phyloP scores from a whole-genome alignment of 2,329 filamentous ascomycete species.

The Stachybotrys chlorohalonatus region DNA sequence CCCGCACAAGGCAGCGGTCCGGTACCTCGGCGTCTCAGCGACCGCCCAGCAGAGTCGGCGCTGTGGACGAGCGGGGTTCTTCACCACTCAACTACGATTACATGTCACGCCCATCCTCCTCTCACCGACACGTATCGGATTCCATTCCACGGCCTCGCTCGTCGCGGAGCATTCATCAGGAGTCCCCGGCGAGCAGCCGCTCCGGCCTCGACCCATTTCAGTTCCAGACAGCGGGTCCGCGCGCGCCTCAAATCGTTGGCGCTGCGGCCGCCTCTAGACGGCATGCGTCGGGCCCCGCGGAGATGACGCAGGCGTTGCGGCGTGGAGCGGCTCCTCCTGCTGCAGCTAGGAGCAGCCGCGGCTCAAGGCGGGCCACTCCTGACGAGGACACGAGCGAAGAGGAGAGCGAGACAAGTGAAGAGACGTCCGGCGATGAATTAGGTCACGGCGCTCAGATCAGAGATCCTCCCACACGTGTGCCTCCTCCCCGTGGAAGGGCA shows the following conservation, averaged over 20 bases:
- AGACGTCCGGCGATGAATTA: slow-evolving; percentile 27
- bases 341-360: slow-evolving; percentile 21
- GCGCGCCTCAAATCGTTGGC: slow-evolving; percentile 22
- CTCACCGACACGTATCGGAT: slow-evolving; percentile 36
- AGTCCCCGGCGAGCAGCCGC: slow-evolving; percentile 18
- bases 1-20: slow-evolving; percentile 31
- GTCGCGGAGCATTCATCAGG: slow-evolving; percentile 20
- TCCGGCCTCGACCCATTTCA: slow-evolving; percentile 37
- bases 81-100: slow-evolving; percentile 39
- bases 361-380: slow-evolving; percentile 17
- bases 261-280: slow-evolving; percentile 25
- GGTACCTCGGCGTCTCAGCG: slow-evolving; percentile 31
- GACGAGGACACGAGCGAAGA: slow-evolving; percentile 25
- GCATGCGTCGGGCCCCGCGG: slow-evolving; percentile 24
- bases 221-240: slow-evolving; percentile 39
- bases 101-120: slow-evolving; percentile 20
- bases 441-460: slow-evolving; percentile 24
- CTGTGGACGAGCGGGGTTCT: slow-evolving; percentile 23
- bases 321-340: slow-evolving; percentile 15
- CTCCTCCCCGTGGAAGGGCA: slow-evolving; percentile 13
- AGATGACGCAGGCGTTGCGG: slow-evolving; percentile 15
- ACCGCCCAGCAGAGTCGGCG: slow-evolving; percentile 18
- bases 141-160: slow-evolving; percentile 23
- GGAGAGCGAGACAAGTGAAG: slow-evolving; percentile 22
- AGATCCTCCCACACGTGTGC: slow-evolving; percentile 8